Base-by-base conservation (phyloP, 2,329 filamentous ascomycete species). In the Colletotrichum coccodes region DNA sequence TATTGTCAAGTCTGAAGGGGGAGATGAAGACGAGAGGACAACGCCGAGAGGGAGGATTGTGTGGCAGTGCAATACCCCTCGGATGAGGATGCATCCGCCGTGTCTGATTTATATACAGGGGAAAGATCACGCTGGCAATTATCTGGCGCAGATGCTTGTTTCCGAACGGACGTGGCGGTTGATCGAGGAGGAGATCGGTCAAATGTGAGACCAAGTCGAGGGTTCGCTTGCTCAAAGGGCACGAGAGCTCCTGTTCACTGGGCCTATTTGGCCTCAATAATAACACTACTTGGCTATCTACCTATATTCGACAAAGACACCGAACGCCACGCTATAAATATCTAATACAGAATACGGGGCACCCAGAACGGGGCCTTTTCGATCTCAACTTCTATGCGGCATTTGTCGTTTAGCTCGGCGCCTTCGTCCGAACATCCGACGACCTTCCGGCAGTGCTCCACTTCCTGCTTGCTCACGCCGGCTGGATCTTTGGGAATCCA, bases 401-500 rank as follows among this genome's bases (percentile, higher is more conserved):
- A 56, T 81, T 94, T 92, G 73, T 91, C 90, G 72, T 93, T 86
- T 64, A 96, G 78, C 70, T 82, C 87, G 16, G 91, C 91, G 6
- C 91, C 92, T 69, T 92, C 89, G 73, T 96, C 93, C 0, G 90
- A 91, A 72, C 93, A 93, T 5, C 87, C 85, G 47, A 93, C 58
- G 28, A 92, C 86, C 71, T 87, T 87, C 72, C 85, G 84, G 6
- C 70, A 72, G 72, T 93, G 88, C 46, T 84, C 82, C 65, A 94
- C 85, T 79, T 95, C 93, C 76, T 95, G 92, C 73, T 83, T 83
- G 66, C 89, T 92, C 42, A 95, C 87, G 28, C 92, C 91, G 30
- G 88, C 86, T 1, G 85, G 83, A 76, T 96, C 93, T 60, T 87
- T 85, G 1, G 93, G 93, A 32, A 96, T 90, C 93, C 93, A 96